A percentile compares a stretch with the other conserved stretches of the same genome.
These are phyloP conservation scores for Tetrahymena elliotti DNA, from an alignment of 73 alveolate genomes.

Conservation along the genomic window DNA sequence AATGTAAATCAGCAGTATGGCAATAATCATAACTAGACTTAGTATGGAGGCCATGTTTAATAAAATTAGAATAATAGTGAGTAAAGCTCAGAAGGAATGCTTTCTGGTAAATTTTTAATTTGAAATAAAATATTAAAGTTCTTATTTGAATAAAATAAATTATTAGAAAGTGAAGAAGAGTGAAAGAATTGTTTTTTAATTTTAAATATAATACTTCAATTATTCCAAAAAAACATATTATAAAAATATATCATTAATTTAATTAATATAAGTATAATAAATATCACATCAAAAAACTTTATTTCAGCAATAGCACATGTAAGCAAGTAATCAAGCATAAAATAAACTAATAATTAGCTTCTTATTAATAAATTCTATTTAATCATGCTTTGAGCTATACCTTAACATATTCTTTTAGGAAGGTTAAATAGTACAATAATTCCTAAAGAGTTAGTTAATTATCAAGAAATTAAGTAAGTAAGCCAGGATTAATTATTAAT, in stretches of 20 bases:
- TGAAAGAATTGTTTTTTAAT: not conserved
- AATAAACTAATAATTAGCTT: too few species aligned
- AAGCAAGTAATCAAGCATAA: too few species aligned
- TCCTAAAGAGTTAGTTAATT: too few species aligned
- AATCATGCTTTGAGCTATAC: too few species aligned
- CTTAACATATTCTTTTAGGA: too few species aligned
- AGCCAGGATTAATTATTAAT: too few species aligned
- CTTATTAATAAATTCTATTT: too few species aligned
- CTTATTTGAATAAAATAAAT: not conserved
- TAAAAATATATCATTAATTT: too few species aligned
- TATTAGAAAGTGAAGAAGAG: not conserved
- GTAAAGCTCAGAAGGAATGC: not conserved
- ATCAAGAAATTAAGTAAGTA: too few species aligned
- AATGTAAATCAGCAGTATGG: not conserved
- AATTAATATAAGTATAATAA: not conserved
- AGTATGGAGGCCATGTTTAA: not conserved
- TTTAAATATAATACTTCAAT: not conserved
- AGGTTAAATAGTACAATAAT: too few species aligned
- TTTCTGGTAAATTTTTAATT: not conserved
- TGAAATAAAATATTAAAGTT: not conserved
- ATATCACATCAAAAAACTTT: not conserved
- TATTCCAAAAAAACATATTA: too few species aligned
- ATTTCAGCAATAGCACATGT: too few species aligned
- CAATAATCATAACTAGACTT: not conserved
- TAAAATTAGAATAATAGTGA: not conserved